Evolutionary conservation across 202 grass and related monocot genomes (phyloP).

Genomic region (Hordeum pubiflorum): DNA sequence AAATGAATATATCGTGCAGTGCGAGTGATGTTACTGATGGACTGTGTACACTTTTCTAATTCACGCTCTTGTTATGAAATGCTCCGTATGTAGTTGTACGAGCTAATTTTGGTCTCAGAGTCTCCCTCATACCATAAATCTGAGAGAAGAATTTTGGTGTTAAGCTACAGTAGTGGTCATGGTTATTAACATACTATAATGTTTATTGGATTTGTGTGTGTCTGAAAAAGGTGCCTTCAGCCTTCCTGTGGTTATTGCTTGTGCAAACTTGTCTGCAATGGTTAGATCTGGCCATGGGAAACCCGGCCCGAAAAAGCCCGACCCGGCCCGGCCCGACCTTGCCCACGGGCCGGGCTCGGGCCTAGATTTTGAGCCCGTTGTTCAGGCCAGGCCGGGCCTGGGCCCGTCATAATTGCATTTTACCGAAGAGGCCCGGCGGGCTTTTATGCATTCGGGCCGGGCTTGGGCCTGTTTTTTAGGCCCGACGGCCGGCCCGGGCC

Average conservation of each 20-base stretch:
- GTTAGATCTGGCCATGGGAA: too few relatives aligned
- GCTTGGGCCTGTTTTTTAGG: too few relatives aligned
- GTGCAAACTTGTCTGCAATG: background rate
- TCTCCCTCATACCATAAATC: background rate
- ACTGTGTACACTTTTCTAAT: background rate
- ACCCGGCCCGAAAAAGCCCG: too few relatives aligned
- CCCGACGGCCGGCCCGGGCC: too few relatives aligned
- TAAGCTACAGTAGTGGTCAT: background rate
- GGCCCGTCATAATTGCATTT: too few relatives aligned
- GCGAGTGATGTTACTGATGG: background rate
- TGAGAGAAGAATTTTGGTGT: background rate
- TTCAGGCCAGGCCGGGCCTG: too few relatives aligned
- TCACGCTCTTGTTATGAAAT: background rate
- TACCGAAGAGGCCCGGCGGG: too few relatives aligned
- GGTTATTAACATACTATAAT: background rate
- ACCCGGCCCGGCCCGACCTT: too few relatives aligned
- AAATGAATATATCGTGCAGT: background rate
- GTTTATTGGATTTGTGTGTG: background rate
- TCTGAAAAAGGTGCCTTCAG: background rate
- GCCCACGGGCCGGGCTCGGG: too few relatives aligned
- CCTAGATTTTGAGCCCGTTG: too few relatives aligned
- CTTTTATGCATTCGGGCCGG: too few relatives aligned
- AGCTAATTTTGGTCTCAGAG: background rate
- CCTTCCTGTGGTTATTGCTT: slow-evolving; percentile 16
- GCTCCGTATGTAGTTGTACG: background rate